phyloP scores from a whole-genome alignment of 2,329 filamentous ascomycete genomes.

The Scedosporium minutisporum region DNA sequence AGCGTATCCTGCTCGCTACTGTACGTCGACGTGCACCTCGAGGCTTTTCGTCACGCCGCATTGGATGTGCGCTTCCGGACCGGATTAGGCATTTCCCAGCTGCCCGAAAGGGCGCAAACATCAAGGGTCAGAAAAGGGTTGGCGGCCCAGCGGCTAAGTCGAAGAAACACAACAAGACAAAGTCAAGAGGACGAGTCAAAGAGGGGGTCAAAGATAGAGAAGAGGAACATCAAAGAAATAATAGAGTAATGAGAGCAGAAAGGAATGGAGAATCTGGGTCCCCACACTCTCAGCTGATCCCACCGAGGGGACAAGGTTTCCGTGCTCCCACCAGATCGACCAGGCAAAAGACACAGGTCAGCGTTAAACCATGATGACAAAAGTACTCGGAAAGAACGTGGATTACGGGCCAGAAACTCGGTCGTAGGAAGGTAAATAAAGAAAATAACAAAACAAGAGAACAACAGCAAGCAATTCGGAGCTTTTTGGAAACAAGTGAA shows the following conservation, averaged over 20 bases:
- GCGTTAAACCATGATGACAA: neutral
- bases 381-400: neutral
- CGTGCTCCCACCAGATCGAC: neutral
- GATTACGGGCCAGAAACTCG: neutral
- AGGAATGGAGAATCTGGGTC: neutral
- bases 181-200: neutral
- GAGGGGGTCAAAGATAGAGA: neutral
- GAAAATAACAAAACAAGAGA: neutral
- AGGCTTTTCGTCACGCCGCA: neutral
- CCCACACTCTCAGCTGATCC: constrained; percentile 5
- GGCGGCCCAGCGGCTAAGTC: neutral
- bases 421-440: neutral
- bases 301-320: neutral
- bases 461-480: neutral
- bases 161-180: neutral
- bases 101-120: neutral
- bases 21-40: neutral
- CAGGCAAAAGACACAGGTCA: neutral
- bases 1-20: neutral
- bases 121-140: neutral
- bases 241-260: neutral
- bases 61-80: neutral
- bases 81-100: neutral
- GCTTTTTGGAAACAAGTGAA: neutral
- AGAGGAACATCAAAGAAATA: neutral